Evolutionary conservation across 2,329 filamentous ascomycete genomes (phyloP).

Genomic region (Cladosporium sp.): DNA sequence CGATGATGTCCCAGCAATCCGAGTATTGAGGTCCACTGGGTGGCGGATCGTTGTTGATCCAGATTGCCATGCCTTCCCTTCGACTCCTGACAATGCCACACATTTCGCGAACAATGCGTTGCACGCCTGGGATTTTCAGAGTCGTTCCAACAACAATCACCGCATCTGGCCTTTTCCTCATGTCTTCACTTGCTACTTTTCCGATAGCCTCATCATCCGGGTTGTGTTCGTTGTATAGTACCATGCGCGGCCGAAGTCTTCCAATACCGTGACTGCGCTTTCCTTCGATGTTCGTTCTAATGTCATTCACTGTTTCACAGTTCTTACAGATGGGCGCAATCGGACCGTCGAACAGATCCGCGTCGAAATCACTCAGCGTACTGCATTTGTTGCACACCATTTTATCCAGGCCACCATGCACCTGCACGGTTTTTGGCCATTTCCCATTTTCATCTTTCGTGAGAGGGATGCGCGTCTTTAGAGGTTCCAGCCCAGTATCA

Average conservation of each 20-base stretch:
- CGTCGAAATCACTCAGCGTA: slow-evolving; percentile 69
- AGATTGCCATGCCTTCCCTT: slow-evolving; percentile 73
- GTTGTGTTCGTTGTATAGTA: slow-evolving; percentile 95
- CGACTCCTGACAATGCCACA: slow-evolving; percentile 80
- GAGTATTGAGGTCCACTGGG: slow-evolving; percentile 71
- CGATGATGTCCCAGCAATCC: slow-evolving; percentile 87
- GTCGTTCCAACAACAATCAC: slow-evolving; percentile 94
- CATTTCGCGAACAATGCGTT: slow-evolving; percentile 84
- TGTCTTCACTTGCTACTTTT: slow-evolving; percentile 78
- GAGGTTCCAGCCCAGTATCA: slow-evolving; percentile 75
- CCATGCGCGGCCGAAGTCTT: slow-evolving; percentile 83
- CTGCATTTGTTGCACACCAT: slow-evolving; percentile 97
- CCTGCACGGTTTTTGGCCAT: slow-evolving; percentile 89
- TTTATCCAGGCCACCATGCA: slow-evolving; percentile 89
- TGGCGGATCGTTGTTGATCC: slow-evolving; percentile 87
- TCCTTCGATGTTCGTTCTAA: slow-evolving; percentile 70
- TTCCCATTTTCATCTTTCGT: slow-evolving; percentile 67
- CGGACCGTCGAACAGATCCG: slow-evolving; percentile 75
- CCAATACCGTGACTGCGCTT: slow-evolving; percentile 94
- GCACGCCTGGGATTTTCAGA: slow-evolving; percentile 88
- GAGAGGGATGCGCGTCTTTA: slow-evolving; percentile 77
- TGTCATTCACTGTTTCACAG: slow-evolving; percentile 70
- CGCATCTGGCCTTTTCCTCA: slow-evolving; percentile 81
- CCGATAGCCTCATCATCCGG: slow-evolving; percentile 96
- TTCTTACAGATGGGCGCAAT: slow-evolving; percentile 73